Evolutionary conservation across 345 rosid species (phyloP).

Genomic region (Eucalyptus brandiana): DNA sequence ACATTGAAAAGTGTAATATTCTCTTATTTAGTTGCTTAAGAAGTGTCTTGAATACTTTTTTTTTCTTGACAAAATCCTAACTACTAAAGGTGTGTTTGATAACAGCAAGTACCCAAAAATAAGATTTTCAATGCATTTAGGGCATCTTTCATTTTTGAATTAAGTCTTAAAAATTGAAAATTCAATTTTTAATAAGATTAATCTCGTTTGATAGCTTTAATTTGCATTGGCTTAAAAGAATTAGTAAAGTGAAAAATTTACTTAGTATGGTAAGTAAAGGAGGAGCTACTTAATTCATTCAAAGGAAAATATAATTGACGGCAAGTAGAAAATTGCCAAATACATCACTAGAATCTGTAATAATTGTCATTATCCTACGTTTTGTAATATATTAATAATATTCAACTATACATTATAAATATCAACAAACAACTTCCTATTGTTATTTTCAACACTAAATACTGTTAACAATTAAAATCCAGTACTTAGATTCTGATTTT

Average conservation of each 20-base stretch:
- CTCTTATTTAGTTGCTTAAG: neutral
- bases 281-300: neutral
- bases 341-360: too few relatives aligned
- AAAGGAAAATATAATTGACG: neutral
- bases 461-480: too few relatives aligned
- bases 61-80: neutral
- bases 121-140: neutral
- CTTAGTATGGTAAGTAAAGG: neutral
- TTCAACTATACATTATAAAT: too few relatives aligned
- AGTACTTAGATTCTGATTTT: too few relatives aligned
- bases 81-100: neutral
- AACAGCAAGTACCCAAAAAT: neutral
- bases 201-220: neutral
- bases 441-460: too few relatives aligned
- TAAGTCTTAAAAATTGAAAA: neutral
- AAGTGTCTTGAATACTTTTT: neutral
- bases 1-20: neutral
- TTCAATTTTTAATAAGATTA: neutral
- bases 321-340: too few relatives aligned
- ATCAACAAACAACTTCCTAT: too few relatives aligned
- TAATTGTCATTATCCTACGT: too few relatives aligned
- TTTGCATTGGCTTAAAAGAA: neutral
- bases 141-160: neutral
- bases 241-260: neutral
- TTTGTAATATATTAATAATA: too few relatives aligned